Base-by-base conservation (phyloP, 768 basidiomycete genomes). In the Suillus bovinus region DNA sequence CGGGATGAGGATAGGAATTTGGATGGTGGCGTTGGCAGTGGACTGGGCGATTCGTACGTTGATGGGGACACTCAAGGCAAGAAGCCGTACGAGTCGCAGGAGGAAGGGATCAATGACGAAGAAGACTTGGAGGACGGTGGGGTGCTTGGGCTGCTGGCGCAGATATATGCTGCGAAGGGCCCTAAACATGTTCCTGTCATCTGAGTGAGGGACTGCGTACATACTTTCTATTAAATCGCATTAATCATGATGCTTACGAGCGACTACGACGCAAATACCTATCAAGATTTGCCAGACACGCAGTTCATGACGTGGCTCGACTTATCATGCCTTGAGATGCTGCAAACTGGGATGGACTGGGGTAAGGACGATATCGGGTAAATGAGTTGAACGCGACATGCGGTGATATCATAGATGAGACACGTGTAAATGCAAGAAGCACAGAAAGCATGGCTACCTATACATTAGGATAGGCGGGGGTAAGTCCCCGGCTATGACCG, bases 101-200 rank as follows among this genome's bases (percentile, higher is more conserved):
- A 82, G 56, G 80, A 80, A 16, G 84, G 83, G 17, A 70, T 70
- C 17, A 81, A 88, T 50, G 86, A 86, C 13, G 90, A 88, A 5
- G 88, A 89, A 29, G 80, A 76, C 22, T 69, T 90, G 64, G 86
- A 86, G 69, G 93, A 95, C 74, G 91, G 85, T 0, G 94, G 95
- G 20, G 88, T 97, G 65, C 76, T 96, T 64, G 93, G 91, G 24
- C 70, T 97, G 65, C 72, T 97, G 68, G 89, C 92, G 47, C 89
- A 96, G 79, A 95, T 97, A 57, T 94, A 96, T 74, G 86, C 83
- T 52, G 79, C 83, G 67, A 80, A 78, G 64, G 84, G 65, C 1
- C 63, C 86, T 53, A 82, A 80, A 61, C 80, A 81, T 60, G 76
- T 79, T 6, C 78, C 82, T 50, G 78, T 81, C 22, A 80, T 86